Evolutionary conservation across 2,329 filamentous ascomycete species (phyloP).

Genomic region (Neocucurbitaria cava): DNA sequence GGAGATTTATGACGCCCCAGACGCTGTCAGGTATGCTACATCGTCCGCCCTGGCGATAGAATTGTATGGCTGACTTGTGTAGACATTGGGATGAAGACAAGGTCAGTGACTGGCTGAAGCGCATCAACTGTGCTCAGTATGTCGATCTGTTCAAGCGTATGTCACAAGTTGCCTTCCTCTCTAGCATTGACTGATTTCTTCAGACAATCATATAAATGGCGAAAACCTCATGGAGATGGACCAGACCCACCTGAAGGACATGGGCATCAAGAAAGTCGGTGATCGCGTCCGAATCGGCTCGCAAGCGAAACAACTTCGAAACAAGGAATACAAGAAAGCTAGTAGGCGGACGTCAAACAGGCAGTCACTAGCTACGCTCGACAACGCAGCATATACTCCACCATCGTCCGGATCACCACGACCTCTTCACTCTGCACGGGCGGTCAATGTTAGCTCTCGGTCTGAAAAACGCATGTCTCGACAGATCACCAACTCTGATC

Average conservation of each 20-base stretch:
- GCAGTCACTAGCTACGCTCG: slow-evolving; percentile 85
- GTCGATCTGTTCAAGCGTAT: slow-evolving; percentile 81
- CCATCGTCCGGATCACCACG: slow-evolving; percentile 71
- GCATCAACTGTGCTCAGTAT: slow-evolving; percentile 93
- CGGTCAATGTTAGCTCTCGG: slow-evolving; percentile 52
- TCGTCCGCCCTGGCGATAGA: background rate
- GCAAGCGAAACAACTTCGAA: slow-evolving; percentile 58
- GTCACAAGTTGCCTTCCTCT: background rate
- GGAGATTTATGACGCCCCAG: slow-evolving; percentile 74
- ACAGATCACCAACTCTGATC: slow-evolving; percentile 53
- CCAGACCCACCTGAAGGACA: slow-evolving; percentile 93
- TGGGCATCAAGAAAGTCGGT: slow-evolving; percentile 97
- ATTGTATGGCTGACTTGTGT: slow-evolving; percentile 22
- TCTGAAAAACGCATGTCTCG: slow-evolving; percentile 58
- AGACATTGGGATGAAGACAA: slow-evolving; percentile 85
- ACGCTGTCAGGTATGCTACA: slow-evolving; percentile 57
- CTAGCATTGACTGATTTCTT: slow-evolving; percentile 25
- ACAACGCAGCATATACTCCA: slow-evolving; percentile 67
- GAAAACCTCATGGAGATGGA: slow-evolving; percentile 97
- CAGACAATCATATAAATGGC: slow-evolving; percentile 93
- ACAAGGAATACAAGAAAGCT: slow-evolving; percentile 56
- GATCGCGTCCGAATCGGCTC: slow-evolving; percentile 83
- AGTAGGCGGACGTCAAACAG: slow-evolving; percentile 75
- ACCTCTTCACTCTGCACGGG: slow-evolving; percentile 62
- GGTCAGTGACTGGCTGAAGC: slow-evolving; percentile 88